These are phyloP conservation scores for Neurospora sp. DNA, from an alignment of 495 filamentous ascomycete genomes.

Conservation along the genomic window DNA sequence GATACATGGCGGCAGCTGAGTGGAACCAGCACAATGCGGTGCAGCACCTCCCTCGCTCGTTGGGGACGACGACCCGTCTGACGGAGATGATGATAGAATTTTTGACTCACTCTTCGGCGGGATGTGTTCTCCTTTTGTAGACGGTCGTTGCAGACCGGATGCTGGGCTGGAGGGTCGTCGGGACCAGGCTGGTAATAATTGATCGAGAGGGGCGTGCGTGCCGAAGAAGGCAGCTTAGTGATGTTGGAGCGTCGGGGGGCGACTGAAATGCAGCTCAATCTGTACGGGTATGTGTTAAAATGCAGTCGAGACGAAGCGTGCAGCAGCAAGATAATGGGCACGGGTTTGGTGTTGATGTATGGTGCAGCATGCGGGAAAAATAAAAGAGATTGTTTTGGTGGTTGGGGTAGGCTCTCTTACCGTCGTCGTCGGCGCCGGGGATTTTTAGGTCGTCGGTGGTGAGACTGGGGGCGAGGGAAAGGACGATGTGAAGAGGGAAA, in stretches of 20 bases:
- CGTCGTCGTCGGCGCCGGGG: not conserved
- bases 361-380: not conserved
- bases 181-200: not conserved
- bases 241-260: not conserved
- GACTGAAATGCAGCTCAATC: not conserved
- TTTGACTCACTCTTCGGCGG: not conserved
- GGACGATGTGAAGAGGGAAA: not conserved
- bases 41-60: not conserved
- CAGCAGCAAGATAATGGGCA: not conserved
- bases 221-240: not conserved
- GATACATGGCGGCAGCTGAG: not conserved
- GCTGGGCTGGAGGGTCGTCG: not conserved
- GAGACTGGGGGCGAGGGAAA: not conserved
- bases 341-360: not conserved
- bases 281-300: not conserved
- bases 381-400: not conserved
- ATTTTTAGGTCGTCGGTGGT: not conserved
- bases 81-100: not conserved
- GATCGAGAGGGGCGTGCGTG: not conserved
- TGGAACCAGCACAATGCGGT: not conserved
- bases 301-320: not conserved
- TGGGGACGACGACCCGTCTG: not conserved
- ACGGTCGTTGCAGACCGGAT: not conserved
- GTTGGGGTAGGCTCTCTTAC: not conserved
- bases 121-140: not conserved